Base-by-base conservation (phyloP, 768 basidiomycete species). In the Suillus plorans region DNA sequence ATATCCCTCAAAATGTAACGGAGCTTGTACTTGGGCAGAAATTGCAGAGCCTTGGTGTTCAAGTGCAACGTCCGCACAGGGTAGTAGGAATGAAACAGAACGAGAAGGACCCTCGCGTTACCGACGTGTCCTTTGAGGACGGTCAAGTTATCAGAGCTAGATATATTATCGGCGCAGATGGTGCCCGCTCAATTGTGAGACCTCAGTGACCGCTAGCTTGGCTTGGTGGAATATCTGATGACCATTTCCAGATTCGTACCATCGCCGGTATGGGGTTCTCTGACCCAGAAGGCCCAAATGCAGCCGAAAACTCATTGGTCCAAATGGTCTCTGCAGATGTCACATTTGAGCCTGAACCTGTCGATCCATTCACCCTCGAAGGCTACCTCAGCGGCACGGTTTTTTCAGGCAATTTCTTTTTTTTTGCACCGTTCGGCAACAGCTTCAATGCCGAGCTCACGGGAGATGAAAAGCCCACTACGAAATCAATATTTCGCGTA, bases 111-210 rank as follows among this genome's bases (percentile, higher is more conserved):
- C 6, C 63, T 18, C 71, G 70, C 10, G 28, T 80, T 13, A 76
- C 70, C 9, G 77, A 82, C 12, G 83, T 82, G 16, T 68, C 71
- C 0, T 85, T 86, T 67, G 82, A 85, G 28, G 77, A 79, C 50
- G 84, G 85, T 4, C 76, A 77, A 42, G 68, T 76, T 16, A 76
- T 86, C 34, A 77, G 69, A 5, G 71, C 84, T 18, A 78, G 76
- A 42, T 85, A 84, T 69, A 79, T 85, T 4, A 69, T 86, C 41
- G 85, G 81, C 25, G 84, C 85, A 9, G 85, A 86, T 68, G 85
- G 85, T 6, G 73, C 82, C 4, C 77, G 71, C 61, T 86, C 85
- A 1, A 67, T 69, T 36, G 85, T 85, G 67, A 60, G 77, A 69
- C 20, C 20, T 20, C n/a, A 13, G 61, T 41, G 34, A 37, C 13